A percentile compares a stretch with the other conserved stretches of the same genome.
Conservation (phyloP, 331 rosid genomes). For the Quercus phellos region DNA sequence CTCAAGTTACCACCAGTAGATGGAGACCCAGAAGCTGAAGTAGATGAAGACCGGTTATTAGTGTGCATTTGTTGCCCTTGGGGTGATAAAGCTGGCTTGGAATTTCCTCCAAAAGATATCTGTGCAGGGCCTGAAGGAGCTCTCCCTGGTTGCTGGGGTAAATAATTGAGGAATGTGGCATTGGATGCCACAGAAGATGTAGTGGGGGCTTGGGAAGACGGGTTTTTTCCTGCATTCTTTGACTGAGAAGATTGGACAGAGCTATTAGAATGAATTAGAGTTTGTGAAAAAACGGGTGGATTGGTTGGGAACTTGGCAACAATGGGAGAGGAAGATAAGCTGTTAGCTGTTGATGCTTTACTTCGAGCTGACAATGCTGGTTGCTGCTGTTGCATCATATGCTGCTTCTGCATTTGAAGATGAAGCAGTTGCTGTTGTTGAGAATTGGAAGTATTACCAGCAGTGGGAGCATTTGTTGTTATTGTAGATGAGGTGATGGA, state of each 20-base stretch:
- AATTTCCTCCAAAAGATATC: conserved; percentile 63
- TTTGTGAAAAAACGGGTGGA: conserved; percentile 37
- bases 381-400: conserved; percentile 45
- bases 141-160: conserved; percentile 47
- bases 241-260: conserved; percentile 38
- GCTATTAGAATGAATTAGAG: conserved; percentile 30
- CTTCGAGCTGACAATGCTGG: conserved; percentile 26
- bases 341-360: conserved; percentile 26
- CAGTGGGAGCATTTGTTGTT: conserved; percentile 33
- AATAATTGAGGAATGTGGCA: conserved; percentile 25
- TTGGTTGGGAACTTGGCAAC: conserved; percentile 34
- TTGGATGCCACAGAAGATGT: conserved; percentile 21
- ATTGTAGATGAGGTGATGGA: conserved; percentile 30
- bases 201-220: conserved; percentile 27
- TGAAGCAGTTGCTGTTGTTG: conserved; percentile 42
- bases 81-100: conserved; percentile 28
- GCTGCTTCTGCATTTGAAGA: conserved; percentile 48
- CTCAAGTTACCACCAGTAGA: conserved; percentile 22
- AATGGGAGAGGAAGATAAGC: conserved; percentile 7
- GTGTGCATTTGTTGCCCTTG: conserved; percentile 32
- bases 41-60: conserved; percentile 23
- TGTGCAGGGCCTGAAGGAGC: conserved; percentile 48
- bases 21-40: conserved; percentile 19
- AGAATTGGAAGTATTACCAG: conserved; percentile 33
- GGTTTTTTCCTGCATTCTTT: conserved; percentile 33